Evolutionary conservation across 2,329 filamentous ascomycete genomes (phyloP), one percentile per base, ranked within the genome.

Genomic region (Botrytis fabae): DNA sequence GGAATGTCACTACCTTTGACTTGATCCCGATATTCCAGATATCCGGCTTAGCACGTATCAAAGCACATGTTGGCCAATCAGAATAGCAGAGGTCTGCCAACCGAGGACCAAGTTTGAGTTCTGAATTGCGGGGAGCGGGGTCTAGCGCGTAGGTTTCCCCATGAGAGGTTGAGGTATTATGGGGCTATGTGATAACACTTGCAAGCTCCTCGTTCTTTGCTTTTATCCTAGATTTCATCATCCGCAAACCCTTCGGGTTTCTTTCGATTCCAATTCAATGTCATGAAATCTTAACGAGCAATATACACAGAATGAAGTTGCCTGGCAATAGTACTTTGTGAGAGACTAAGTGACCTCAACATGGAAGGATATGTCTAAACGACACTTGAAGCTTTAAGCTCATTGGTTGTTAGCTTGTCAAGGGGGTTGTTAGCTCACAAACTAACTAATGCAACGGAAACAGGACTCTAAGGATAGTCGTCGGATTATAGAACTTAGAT

Each of bases 41-140:
- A 69, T 22, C 65, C 65, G 65, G 35, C 65, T 57, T 57, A 69
- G 35, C 51, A 69, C 22, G 25, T 44, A 10, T 42, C 51, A 42
- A 42, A 57, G 38, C 35, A 69, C 40, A 28, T 69, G 18, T 18
- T 28, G 48, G 16, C 48, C 65, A 69, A 59, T 42, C 28, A 42
- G 28, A 32, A 69, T 42, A 69, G n/a, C 12, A 7, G 12, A 44
- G 16, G 14, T 32, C 32, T 42, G 38, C 35, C 35, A 68, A 40
- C 64, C 48, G 64, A 54, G 48, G 25, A 65, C 35, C 42, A 22
- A 4, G 25, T 64, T 46, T 46, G 62, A 57, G 35, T 14, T 22
- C 54, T 42, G 25, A 38, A 69, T 32, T 69, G 65, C 65, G 44
- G 46, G 64, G 64, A 66, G 32, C 44, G 48, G 62, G 62, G 62